Evolutionary conservation across 257 asterid genomes (phyloP), one percentile per base, ranked within the genome.

Genomic region (Asclepias syriaca): DNA sequence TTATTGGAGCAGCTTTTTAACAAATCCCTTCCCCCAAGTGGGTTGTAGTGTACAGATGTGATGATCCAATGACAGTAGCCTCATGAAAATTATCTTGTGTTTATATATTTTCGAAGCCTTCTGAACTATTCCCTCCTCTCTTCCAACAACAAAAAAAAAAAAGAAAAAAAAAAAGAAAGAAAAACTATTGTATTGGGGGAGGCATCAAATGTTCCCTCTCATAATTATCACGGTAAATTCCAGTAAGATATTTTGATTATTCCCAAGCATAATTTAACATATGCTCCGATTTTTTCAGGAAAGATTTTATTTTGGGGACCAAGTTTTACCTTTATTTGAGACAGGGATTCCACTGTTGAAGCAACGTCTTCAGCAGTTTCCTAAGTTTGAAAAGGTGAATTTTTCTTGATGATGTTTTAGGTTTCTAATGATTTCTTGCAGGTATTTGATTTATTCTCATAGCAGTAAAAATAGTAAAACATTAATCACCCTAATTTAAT

Each of bases 261-360:
- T 27, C 40, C 40, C n/a, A 58, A 24, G 2, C 27, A 37, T 63
- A 3, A 63, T 8, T 5, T 22, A 10, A 29, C n/a, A 2, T 32
- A 14, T 37, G 27, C 4, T 46, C 12, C 50, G 63, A 72, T 77
- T 71, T 77, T 73, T 77, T 71, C 93, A 93, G 96, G 98, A 93
- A 84, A 86, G 98, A 78, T 93, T 93, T 81, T 93, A 93, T 70
- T 93, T 93, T 77, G 91, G 90, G 66, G 98, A 93, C 82, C 85
- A 87, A 50, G 84, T 93, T 74, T 83, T 93, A 81, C 98, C 98
- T 73, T 80, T 90, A 73, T 93, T 93, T 73, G 98, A 93, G 89
- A 93, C 90, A 66, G 97, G 98, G 66, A 84, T 93, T 81, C 98
- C 98, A 40, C 86, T 93, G 71, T 75, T 93, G 88, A 90, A 89